Conservation (phyloP, 495 filamentous ascomycete genomes). For the Penicillium malachiteum region DNA sequence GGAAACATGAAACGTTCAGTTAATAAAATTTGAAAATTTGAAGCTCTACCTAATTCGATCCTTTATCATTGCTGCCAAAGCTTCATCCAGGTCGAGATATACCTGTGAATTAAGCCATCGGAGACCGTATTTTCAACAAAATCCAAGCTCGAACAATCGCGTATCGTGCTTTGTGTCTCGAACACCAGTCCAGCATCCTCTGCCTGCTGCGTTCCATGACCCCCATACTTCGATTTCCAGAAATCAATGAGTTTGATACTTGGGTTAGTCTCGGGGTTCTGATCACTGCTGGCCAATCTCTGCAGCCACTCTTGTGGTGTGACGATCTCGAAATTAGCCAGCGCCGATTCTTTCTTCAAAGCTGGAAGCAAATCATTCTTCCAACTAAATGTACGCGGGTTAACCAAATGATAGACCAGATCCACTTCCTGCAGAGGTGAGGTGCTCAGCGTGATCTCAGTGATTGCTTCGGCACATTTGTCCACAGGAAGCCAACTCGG, state of each 20-base stretch:
- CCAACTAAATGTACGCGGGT: conserved; percentile 53
- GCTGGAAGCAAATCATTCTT: conserved; percentile 51
- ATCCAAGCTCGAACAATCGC: conserved; percentile 20
- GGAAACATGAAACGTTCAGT: too few species aligned
- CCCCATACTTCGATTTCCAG: conserved; percentile 38
- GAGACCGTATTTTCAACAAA: conserved; percentile 18
- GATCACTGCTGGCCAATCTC: conserved; percentile 40
- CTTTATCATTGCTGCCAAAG: too few species aligned
- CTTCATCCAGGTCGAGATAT: conserved; percentile 25
- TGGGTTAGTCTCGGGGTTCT: conserved; percentile 54
- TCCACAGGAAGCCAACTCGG: conserved; percentile 52
- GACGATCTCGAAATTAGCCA: conserved; percentile 46
- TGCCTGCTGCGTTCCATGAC: background rate
- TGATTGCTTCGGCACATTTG: conserved; percentile 29
- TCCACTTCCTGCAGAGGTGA: conserved; percentile 7
- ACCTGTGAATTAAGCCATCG: conserved; percentile 22
- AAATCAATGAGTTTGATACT: conserved; percentile 60
- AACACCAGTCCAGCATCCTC: conserved; percentile 11
- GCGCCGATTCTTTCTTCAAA: conserved; percentile 34
- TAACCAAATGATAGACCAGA: conserved; percentile 54
- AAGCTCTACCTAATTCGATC: too few species aligned
- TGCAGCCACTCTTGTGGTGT: conserved; percentile 49
- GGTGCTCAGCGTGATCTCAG: conserved; percentile 18
- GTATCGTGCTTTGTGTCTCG: conserved; percentile 18
- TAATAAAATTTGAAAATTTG: too few species aligned